Evolutionary conservation across 345 rosid genomes (phyloP).

Genomic region (Carallia brachiata): DNA sequence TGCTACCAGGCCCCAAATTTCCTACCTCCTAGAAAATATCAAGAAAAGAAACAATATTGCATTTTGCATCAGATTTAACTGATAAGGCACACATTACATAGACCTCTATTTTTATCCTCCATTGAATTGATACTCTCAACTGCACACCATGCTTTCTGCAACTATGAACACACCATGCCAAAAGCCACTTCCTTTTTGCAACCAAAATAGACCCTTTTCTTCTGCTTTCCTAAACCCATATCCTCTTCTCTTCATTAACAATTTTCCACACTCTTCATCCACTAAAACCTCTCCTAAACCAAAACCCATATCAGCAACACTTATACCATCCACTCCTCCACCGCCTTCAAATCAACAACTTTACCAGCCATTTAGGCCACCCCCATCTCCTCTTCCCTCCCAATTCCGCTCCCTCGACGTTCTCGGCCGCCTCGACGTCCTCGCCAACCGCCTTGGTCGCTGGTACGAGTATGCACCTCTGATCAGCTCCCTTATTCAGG

Average conservation of each 20-base stretch:
- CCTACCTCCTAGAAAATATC: too few species aligned
- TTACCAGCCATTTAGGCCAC: slow-evolving; percentile 91
- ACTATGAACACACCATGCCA: neutral
- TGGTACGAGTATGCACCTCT: slow-evolving; percentile 95
- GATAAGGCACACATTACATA: slow-evolving; percentile 1
- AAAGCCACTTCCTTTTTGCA: slow-evolving; percentile 2
- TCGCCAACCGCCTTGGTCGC: slow-evolving; percentile 67
- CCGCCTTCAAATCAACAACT: slow-evolving; percentile 34
- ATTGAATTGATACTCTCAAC: neutral
- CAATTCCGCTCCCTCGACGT: slow-evolving; percentile 64
- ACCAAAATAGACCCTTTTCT: neutral
- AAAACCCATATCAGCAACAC: slow-evolving; percentile 39
- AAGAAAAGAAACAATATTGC: too few species aligned
- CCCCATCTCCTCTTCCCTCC: slow-evolving; percentile 75
- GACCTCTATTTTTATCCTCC: neutral
- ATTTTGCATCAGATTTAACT: neutral
- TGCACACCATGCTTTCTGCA: slow-evolving; percentile 14
- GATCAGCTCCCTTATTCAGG: slow-evolving; percentile 65
- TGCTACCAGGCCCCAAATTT: too few species aligned
- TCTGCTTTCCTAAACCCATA: slow-evolving; percentile 9
- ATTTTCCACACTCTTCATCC: neutral
- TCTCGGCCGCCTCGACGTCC: slow-evolving; percentile 61
- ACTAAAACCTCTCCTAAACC: slow-evolving; percentile 27
- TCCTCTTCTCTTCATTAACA: slow-evolving; percentile 6
- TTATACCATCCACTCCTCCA: slow-evolving; percentile 35